Evolutionary conservation across 106 monocot species (phyloP).

Genomic region (Alisma plantagoaquatica): DNA sequence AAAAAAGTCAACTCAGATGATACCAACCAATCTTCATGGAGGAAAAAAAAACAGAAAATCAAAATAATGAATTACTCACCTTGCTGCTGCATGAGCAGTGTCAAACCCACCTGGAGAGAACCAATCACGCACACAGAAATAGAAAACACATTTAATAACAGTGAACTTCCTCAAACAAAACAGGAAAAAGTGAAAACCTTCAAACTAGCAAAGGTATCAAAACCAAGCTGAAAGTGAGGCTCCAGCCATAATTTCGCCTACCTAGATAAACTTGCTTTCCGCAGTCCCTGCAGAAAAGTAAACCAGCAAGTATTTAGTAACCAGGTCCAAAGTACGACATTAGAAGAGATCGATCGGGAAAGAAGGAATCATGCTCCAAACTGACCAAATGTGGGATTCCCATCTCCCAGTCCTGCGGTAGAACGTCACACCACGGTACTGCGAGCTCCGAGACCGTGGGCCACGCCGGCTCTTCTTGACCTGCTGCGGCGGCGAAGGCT

Average conservation of each 20-base stretch:
- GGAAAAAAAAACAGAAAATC: neutral
- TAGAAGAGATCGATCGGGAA: neutral
- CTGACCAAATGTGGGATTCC: constrained; percentile 98
- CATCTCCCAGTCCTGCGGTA: constrained; percentile 93
- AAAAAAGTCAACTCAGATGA: neutral
- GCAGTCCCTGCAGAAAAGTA: constrained; percentile 52
- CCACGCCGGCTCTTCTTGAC: constrained; percentile 87
- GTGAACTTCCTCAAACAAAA: neutral
- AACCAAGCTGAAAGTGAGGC: neutral
- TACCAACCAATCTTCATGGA: neutral
- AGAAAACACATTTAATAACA: no score
- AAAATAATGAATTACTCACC: constrained; percentile 9
- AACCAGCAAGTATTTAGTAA: neutral
- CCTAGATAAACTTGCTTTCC: constrained; percentile 89
- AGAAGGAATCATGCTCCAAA: neutral
- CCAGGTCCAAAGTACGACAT: neutral
- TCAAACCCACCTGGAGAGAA: constrained; percentile 67
- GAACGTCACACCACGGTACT: constrained; percentile 96
- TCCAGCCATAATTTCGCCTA: constrained; percentile 6
- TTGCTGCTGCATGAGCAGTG: constrained; percentile 69
- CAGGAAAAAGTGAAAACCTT: neutral
- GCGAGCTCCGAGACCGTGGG: constrained; percentile 86
- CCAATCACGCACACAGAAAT: no score
- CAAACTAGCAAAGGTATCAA: no score
- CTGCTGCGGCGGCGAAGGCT: constrained; percentile 23